phyloP scores from a whole-genome alignment of 2,329 filamentous ascomycete species.

The Plectosphaerella plurivora region DNA sequence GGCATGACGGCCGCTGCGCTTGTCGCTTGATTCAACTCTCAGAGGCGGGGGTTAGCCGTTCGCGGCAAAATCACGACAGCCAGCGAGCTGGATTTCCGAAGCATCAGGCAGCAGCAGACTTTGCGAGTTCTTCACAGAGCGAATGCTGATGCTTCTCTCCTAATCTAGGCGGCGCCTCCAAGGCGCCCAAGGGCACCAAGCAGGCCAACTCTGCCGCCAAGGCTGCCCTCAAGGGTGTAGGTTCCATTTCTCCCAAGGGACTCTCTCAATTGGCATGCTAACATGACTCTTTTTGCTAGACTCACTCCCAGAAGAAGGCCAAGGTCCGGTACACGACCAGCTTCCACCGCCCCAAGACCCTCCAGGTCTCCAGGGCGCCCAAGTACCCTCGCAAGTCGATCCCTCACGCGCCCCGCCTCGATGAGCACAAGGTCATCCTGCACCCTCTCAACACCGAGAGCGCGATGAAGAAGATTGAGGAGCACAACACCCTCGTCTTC shows the following conservation, averaged over 20 bases:
- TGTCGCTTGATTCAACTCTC: neutral
- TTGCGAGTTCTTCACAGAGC: slow-evolving; percentile 70
- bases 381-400: slow-evolving; percentile 98
- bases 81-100: slow-evolving; percentile 14
- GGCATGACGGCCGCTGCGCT: neutral
- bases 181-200: slow-evolving; percentile 63
- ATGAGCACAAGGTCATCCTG: slow-evolving; percentile 96
- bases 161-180: slow-evolving; percentile 49
- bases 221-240: slow-evolving; percentile 92
- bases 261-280: slow-evolving; percentile 10
- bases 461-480: slow-evolving; percentile 99
- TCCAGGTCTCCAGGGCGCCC: slow-evolving; percentile 81
- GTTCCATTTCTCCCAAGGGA: slow-evolving; percentile 30
- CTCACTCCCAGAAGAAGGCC: slow-evolving; percentile 72
- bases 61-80: neutral
- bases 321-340: slow-evolving; percentile 90
- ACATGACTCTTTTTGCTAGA: slow-evolving; percentile 24
- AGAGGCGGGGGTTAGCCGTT: neutral
- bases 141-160: slow-evolving; percentile 64
- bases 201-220: slow-evolving; percentile 93
- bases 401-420: slow-evolving; percentile 82
- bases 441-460: slow-evolving; percentile 99
- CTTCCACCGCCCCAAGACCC: slow-evolving; percentile 98
- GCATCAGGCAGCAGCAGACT: slow-evolving; percentile 70
- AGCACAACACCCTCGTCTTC: slow-evolving; percentile 99